Percentiles rank a stretch among this genome's conserved stretches.
Evolutionary conservation across 208 protist genomes (phyloP).

Genomic region (Leishmania lainsoni): DNA sequence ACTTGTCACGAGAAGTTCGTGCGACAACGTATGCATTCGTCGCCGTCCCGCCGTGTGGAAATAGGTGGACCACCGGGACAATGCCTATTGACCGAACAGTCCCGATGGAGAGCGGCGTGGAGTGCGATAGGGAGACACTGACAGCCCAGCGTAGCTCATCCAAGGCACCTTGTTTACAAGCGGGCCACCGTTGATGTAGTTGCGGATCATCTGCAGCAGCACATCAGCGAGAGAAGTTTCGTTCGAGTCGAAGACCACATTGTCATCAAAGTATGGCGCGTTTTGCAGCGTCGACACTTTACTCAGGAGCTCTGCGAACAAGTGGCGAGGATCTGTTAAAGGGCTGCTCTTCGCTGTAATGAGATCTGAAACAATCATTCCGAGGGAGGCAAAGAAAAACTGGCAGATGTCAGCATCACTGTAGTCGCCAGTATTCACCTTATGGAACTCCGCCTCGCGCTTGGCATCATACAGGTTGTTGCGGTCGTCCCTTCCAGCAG

Average conservation of each 20-base stretch:
- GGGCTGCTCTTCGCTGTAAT: conserved; percentile 77
- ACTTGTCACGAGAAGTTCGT: conserved; percentile 46
- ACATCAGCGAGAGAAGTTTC: conserved; percentile 83
- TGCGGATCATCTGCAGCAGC: conserved; percentile 91
- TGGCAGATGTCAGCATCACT: conserved; percentile 77
- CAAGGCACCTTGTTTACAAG: conserved; percentile 81
- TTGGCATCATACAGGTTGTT: conserved; percentile 74
- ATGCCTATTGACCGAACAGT: conserved; percentile 78
- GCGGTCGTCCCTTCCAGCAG: conserved; percentile 24
- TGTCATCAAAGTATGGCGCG: conserved; percentile 87
- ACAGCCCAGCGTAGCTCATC: conserved; percentile 88
- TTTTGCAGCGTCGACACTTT: conserved; percentile 82
- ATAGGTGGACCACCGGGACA: conserved; percentile 85
- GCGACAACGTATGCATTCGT: conserved; percentile 79
- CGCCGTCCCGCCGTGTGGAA: conserved; percentile 77
- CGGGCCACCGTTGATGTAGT: conserved; percentile 90
- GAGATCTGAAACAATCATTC: conserved; percentile 89
- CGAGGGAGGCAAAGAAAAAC: conserved; percentile 87
- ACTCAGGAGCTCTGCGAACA: conserved; percentile 70
- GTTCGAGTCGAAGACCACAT: conserved; percentile 67
- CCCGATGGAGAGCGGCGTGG: conserved; percentile 80
- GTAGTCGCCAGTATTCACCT: conserved; percentile 58
- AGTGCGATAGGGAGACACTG: conserved; percentile 83
- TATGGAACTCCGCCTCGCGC: conserved; percentile 76
- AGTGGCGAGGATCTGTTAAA: conserved; percentile 67